Percentiles rank a stretch among this genome's conserved stretches.
phyloP scores from a whole-genome alignment of 78 protist genomes.

The Polysphondylium violaceum region DNA sequence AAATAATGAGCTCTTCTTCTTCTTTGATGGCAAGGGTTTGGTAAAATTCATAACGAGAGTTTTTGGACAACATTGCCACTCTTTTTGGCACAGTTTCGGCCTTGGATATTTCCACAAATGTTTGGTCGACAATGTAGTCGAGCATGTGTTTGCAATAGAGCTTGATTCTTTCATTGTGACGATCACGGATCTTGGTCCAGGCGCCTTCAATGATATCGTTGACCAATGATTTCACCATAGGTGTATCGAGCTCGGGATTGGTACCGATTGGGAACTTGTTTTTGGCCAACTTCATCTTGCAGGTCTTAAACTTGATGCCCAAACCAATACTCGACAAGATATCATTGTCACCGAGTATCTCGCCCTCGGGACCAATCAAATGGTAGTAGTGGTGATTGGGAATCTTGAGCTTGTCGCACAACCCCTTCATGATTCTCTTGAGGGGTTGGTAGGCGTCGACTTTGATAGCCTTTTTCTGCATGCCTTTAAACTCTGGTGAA shows the following conservation, averaged over 20 bases:
- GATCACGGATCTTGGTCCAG: slow-evolving; percentile 23
- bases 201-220: slow-evolving; percentile 4
- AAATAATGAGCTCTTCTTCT: slow-evolving; percentile 51
- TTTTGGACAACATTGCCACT: slow-evolving; percentile 34
- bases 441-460: slow-evolving; percentile 77
- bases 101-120: slow-evolving; percentile 54
- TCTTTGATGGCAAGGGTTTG: slow-evolving; percentile 7
- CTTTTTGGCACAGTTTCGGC: slow-evolving; percentile 62
- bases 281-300: slow-evolving; percentile 48
- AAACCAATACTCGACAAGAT: slow-evolving; percentile 55
- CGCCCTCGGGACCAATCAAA: slow-evolving; percentile 64
- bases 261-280: slow-evolving; percentile 51
- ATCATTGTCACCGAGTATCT: slow-evolving; percentile 48
- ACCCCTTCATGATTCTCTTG: slow-evolving; percentile 70
- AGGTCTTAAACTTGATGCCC: slow-evolving; percentile 66
- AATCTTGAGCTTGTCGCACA: slow-evolving; percentile 48
- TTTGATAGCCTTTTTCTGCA: slow-evolving; percentile 74
- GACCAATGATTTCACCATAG: slow-evolving; percentile 3
- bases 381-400: slow-evolving; percentile 69
- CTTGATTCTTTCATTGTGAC: slow-evolving; percentile 52
- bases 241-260: not conserved
- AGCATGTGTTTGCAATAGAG: slow-evolving; percentile 50
- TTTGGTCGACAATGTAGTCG: slow-evolving; percentile 53
- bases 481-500: slow-evolving; percentile 64
- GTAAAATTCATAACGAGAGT: slow-evolving; percentile 47